phyloP scores from a whole-genome alignment of 169 alveolate species.

The Eimeria acervulina region DNA sequence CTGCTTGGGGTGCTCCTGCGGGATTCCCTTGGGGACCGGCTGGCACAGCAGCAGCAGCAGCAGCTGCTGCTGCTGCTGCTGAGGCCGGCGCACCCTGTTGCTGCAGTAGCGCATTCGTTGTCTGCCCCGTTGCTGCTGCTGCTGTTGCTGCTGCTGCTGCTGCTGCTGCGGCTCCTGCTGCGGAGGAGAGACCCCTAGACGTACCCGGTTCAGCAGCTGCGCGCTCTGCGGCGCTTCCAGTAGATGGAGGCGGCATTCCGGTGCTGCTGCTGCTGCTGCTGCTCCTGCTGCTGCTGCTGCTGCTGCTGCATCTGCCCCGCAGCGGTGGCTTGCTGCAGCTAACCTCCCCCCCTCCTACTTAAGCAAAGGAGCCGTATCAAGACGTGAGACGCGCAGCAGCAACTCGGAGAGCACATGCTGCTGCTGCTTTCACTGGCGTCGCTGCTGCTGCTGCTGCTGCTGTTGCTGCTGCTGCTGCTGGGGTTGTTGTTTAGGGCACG shows the following conservation, averaged over 20 bases:
- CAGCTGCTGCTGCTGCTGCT: too few species aligned
- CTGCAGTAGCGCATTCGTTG: neutral
- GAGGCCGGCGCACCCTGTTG: too few species aligned
- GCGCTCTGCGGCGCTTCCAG: slow-evolving; percentile 36
- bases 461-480: slow-evolving; percentile 44
- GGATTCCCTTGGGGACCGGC: too few species aligned
- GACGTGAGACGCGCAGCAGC: slow-evolving; percentile 3
- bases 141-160: slow-evolving; percentile 3
- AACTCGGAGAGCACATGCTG: slow-evolving; percentile 26
- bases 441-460: slow-evolving; percentile 30
- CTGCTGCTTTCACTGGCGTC: too few species aligned
- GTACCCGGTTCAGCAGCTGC: neutral
- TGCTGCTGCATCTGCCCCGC: neutral
- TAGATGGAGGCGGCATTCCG: slow-evolving; percentile 5
- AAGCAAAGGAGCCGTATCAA: too few species aligned
- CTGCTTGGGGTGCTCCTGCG: too few species aligned
- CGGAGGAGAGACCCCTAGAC: slow-evolving; percentile 11
- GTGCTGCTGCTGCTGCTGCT: slow-evolving; percentile 29
- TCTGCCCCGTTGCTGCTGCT: neutral
- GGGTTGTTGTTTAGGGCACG: neutral
- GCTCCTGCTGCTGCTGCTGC: slow-evolving; percentile 28
- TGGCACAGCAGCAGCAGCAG: too few species aligned
- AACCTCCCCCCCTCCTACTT: neutral
- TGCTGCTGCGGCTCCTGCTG: too few species aligned
- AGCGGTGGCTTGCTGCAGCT: slow-evolving; percentile 47